Conservation (phyloP, 2,329 filamentous ascomycete species). For the Ascochyta koolunga region DNA sequence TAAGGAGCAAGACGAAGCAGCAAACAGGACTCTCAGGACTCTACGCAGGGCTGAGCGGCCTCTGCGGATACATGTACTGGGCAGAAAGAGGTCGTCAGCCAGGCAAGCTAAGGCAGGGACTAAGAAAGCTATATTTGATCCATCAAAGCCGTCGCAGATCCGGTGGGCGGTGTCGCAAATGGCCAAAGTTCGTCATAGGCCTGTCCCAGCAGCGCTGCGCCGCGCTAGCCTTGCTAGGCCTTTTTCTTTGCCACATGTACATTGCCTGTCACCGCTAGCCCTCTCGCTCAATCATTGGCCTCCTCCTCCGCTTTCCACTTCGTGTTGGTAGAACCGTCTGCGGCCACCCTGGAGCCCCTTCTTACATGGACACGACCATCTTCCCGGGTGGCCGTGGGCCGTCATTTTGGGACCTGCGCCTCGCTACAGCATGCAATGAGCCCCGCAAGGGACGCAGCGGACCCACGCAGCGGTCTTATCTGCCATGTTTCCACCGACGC, state of each 20-base stretch:
- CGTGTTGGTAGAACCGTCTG: conserved; percentile 4
- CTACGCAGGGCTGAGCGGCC: conserved; percentile 23
- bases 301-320: conserved; percentile 4
- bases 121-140: conserved; percentile 34
- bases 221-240: conserved; percentile 12
- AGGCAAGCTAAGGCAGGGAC: conserved; percentile 18
- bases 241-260: conserved; percentile 25
- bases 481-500: neutral
- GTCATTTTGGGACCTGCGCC: conserved; percentile 15
- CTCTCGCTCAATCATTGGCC: conserved; percentile 3
- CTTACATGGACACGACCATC: neutral
- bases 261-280: conserved; percentile 3
- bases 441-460: conserved; percentile 13
- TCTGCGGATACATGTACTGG: conserved; percentile 20
- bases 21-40: conserved; percentile 30
- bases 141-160: conserved; percentile 30
- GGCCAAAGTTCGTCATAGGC: conserved; percentile 19
- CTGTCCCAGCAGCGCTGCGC: conserved; percentile 10
- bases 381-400: conserved; percentile 4
- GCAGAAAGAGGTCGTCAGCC: conserved; percentile 16
- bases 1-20: conserved; percentile 19
- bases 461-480: conserved; percentile 5
- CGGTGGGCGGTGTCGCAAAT: conserved; percentile 24
- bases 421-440: conserved; percentile 14
- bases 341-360: conserved; percentile 2